Evolutionary conservation across 768 basidiomycete species (phyloP).

Genomic region (Pulveroboletus sp.): DNA sequence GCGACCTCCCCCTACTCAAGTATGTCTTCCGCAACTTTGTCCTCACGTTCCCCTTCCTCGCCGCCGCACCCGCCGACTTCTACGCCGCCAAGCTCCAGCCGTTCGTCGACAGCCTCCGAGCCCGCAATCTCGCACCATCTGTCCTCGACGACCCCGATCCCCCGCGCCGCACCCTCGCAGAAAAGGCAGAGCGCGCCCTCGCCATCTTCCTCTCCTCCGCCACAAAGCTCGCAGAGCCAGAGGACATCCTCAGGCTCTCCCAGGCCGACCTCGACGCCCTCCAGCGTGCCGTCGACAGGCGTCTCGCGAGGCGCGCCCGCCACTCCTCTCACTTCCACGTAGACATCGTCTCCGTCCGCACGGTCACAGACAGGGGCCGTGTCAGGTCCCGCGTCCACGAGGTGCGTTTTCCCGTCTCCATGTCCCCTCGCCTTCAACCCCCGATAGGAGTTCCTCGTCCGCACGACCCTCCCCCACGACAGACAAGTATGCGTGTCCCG

Average conservation of each 20-base stretch:
- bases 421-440: background rate
- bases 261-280: slow-evolving; percentile 81
- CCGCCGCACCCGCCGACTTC: slow-evolving; percentile 83
- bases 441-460: slow-evolving; percentile 87
- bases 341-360: slow-evolving; percentile 85
- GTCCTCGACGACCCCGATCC: slow-evolving; percentile 60
- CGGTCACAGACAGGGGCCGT: slow-evolving; percentile 78
- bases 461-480: slow-evolving; percentile 69
- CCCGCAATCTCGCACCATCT: slow-evolving; percentile 68
- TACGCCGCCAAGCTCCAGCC: slow-evolving; percentile 95
- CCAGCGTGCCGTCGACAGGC: slow-evolving; percentile 64
- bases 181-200: slow-evolving; percentile 81
- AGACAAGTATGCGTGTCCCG: slow-evolving; percentile 85
- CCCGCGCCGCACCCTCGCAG: slow-evolving; percentile 63
- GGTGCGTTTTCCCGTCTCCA: slow-evolving; percentile 42
- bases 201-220: slow-evolving; percentile 79
- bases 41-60: slow-evolving; percentile 93
- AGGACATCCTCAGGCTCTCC: slow-evolving; percentile 86
- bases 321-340: slow-evolving; percentile 71
- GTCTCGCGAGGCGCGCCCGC: slow-evolving; percentile 46
- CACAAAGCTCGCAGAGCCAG: slow-evolving; percentile 75
- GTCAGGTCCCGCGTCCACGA: slow-evolving; percentile 86
- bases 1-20: slow-evolving; percentile 83
- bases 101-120: slow-evolving; percentile 77
- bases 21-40: slow-evolving; percentile 92